Evolutionary conservation across 306 rosid genomes (phyloP).

Genomic region (Rosa chinensis): DNA sequence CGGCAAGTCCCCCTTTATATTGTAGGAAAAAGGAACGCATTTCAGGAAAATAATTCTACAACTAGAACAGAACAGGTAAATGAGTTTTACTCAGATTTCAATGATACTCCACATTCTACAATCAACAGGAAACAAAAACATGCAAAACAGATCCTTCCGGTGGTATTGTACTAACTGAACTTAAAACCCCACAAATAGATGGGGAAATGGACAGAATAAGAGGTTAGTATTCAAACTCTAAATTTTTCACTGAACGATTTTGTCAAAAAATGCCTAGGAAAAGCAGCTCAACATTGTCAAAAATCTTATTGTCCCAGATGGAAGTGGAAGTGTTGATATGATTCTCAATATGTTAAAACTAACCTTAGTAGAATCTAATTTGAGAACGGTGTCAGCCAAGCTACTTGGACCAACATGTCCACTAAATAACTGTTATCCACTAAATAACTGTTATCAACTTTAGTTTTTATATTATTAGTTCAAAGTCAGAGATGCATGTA

Average conservation of each 20-base stretch:
- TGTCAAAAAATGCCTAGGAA: not conserved
- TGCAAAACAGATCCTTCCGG: not conserved
- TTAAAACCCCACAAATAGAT: not conserved
- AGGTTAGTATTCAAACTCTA: not conserved
- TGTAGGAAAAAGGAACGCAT: not conserved
- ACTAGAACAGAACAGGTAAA: not conserved
- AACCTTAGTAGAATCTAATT: too few species aligned
- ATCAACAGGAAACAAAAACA: not conserved
- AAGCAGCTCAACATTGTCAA: not conserved
- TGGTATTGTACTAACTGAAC: not conserved
- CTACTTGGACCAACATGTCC: not conserved
- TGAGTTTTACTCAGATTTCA: not conserved
- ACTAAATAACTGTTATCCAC: not conserved
- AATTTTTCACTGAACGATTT: not conserved
- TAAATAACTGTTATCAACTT: not conserved
- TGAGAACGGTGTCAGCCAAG: not conserved
- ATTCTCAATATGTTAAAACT: not conserved
- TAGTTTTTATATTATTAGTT: not conserved
- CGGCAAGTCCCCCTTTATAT: not conserved
- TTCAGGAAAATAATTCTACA: not conserved
- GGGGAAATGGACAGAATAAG: not conserved
- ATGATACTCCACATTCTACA: not conserved
- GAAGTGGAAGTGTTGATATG: not conserved
- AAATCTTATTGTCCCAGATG: not conserved
- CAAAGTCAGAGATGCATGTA: not conserved